phyloP scores from a whole-genome alignment of 768 basidiomycete species.

The Lactarius deliciosus region DNA sequence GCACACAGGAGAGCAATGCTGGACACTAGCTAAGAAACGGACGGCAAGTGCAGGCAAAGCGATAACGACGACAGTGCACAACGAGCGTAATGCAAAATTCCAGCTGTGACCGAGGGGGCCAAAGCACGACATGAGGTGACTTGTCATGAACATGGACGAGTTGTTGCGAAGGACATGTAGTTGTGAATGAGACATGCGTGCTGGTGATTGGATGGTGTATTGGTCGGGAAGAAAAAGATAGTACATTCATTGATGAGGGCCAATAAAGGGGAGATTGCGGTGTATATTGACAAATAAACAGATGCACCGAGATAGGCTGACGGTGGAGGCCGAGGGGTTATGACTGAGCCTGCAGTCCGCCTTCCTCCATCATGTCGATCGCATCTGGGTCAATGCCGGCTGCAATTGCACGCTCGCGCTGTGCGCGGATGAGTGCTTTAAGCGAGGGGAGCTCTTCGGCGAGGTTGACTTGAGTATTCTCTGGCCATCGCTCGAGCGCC shows the following conservation, averaged over 20 bases:
- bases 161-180: constrained; percentile 18
- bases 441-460: constrained; percentile 56
- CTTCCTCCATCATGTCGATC: constrained; percentile 27
- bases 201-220: constrained; percentile 7
- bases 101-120: neutral
- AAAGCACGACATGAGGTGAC: neutral
- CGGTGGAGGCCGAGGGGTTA: constrained; percentile 19
- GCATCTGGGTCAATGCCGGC: constrained; percentile 30
- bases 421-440: constrained; percentile 53
- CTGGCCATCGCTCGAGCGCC: constrained; percentile 76
- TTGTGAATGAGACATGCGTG: constrained; percentile 23
- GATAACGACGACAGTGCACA: constrained; percentile 19
- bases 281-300: constrained; percentile 28
- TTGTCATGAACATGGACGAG: constrained; percentile 24
- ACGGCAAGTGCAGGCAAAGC: constrained; percentile 20
- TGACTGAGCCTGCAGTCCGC: constrained; percentile 24
- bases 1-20: constrained; percentile 9
- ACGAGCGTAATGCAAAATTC: constrained; percentile 14
- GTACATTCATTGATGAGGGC: constrained; percentile 24
- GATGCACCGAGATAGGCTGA: constrained; percentile 22
- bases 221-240: constrained; percentile 8
- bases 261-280: constrained; percentile 19
- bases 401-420: constrained; percentile 31
- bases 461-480: constrained; percentile 59
- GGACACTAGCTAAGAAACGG: constrained; percentile 20